Evolutionary conservation across 441 rosid species (phyloP), one percentile per base, ranked within the genome.

Genomic region (Corymbia calophylla): DNA sequence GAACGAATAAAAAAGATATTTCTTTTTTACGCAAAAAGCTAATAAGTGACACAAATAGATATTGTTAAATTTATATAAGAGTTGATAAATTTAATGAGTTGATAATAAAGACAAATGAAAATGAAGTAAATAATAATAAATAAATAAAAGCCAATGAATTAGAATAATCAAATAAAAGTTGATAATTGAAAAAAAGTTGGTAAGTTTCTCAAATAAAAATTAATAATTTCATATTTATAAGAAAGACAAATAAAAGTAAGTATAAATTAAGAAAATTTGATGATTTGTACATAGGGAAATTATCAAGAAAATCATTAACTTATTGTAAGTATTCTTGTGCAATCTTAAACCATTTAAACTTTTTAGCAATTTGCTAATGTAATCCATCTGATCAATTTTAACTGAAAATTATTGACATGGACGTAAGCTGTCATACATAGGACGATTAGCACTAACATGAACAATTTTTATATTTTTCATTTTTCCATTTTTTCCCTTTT

Each of bases 341-440:
- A n/a, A 8, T 66, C 10, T 8, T 31, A 31, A 64, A 66, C 44
- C 0, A 16, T 66, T n/a, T 66, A 66, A 62, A 66, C 6, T 14
- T 66, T 8, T n/a, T 8, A 16, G 32, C 2, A 11, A 66, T 66
- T n/a, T 66, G 23, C 19, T 4, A 31, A 66, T 15, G 9, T 4
- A 66, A 21, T 66, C 3, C 11, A 60, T 62, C 8, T 0, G 0
- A 29, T 9, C 17, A 25, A 58, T 58, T 58, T 11, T 58, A 11
- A 14, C 64, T 23, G 0, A 0, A 56, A 56, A 58, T 62, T 0
- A 1, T n/a, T 60, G 17, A 66, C 1, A 8, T 31, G 2, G 6
- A 66, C 2, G 21, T 1, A 1, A 1, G 5, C 11, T 12, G 0
- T 8, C 10, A 6, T 31, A 31, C 9, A 3, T 31, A 39, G 4